phyloP scores from a whole-genome alignment of 768 basidiomycete species.

The Mycena kentingensis region DNA sequence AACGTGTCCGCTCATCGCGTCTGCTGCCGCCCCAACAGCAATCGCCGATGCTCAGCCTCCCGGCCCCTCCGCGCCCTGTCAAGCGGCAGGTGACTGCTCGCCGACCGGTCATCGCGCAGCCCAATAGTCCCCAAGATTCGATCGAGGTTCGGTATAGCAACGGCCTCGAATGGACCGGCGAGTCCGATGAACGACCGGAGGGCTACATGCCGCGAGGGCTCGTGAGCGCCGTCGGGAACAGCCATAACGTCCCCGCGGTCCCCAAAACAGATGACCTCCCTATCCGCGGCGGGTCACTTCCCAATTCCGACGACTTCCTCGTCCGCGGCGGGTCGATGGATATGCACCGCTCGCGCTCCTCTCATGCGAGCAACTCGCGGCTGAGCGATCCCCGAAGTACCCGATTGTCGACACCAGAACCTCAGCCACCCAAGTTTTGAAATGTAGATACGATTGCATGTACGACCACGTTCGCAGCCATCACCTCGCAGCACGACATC shows the following conservation, averaged over 20 bases:
- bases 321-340: slow-evolving; percentile 5
- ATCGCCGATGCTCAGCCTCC: slow-evolving; percentile 32
- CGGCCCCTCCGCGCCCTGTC: slow-evolving; percentile 38
- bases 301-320: neutral
- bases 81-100: slow-evolving; percentile 4
- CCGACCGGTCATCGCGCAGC: slow-evolving; percentile 6
- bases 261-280: neutral
- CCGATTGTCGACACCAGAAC: slow-evolving; percentile 13
- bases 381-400: neutral
- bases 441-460: too few species aligned
- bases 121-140: slow-evolving; percentile 10
- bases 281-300: slow-evolving; percentile 5
- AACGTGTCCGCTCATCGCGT: slow-evolving; percentile 15
- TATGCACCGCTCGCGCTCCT: slow-evolving; percentile 12
- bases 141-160: slow-evolving; percentile 15
- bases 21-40: slow-evolving; percentile 8
- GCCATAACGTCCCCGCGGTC: slow-evolving; percentile 12
- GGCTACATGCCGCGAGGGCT: slow-evolving; percentile 27
- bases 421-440: slow-evolving; percentile 5
- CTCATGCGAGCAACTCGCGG: neutral
- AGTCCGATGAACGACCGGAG: slow-evolving; percentile 22
- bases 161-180: neutral
- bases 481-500: too few species aligned
- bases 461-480: too few species aligned
- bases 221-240: slow-evolving; percentile 22